Conservation (phyloP, 2,329 filamentous ascomycete species). For the Apiospora marii region DNA sequence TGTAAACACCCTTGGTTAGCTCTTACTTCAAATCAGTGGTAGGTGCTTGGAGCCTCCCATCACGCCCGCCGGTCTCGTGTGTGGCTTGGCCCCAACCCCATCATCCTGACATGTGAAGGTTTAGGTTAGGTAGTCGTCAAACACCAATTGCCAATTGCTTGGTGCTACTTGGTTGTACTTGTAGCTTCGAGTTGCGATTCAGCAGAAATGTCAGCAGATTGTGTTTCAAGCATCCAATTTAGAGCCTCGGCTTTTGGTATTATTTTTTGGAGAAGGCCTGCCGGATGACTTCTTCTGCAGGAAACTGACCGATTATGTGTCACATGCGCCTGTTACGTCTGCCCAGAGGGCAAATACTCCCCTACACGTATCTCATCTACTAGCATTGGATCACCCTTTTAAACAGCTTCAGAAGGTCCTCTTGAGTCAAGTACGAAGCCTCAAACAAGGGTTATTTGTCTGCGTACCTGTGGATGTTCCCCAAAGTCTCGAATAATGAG, state of each 20-base stretch:
- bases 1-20: neutral
- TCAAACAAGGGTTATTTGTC: neutral
- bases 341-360: neutral
- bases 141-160: neutral
- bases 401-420: neutral
- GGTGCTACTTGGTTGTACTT: constrained; percentile 6
- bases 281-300: constrained; percentile 14
- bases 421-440: too few relatives aligned
- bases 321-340: constrained; percentile 15
- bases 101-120: constrained; percentile 20
- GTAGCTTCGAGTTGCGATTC: constrained; percentile 5
- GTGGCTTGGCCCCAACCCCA: neutral
- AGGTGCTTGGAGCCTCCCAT: neutral
- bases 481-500: neutral
- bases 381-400: neutral
- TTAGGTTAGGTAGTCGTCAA: neutral
- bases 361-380: neutral
- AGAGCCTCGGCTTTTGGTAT: neutral
- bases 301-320: neutral
- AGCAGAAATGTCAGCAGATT: neutral
- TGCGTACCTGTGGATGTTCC: neutral
- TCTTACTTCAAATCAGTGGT: neutral
- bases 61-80: neutral
- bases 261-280: neutral
- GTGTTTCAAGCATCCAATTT: neutral